Evolutionary conservation across 768 basidiomycete genomes (phyloP).

Genomic region (Macrolepiota albuminosa): DNA sequence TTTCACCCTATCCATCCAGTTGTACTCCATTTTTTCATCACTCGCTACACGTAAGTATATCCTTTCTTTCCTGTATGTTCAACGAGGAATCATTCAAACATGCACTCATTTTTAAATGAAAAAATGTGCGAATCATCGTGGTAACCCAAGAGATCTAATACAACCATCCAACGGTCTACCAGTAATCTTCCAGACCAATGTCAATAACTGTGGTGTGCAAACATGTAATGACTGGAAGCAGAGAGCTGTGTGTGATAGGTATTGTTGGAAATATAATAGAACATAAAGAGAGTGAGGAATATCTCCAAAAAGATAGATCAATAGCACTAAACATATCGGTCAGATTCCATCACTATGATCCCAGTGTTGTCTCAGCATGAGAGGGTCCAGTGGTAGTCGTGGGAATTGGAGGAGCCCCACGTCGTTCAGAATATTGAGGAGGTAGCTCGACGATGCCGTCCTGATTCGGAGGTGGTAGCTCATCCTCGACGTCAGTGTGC

Average conservation of each 20-base stretch:
- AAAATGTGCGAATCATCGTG: background rate
- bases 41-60: background rate
- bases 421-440: conserved; percentile 61
- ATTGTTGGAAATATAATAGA: conserved; percentile 3
- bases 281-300: conserved; percentile 4
- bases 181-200: conserved; percentile 7
- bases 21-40: conserved; percentile 2
- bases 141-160: conserved; percentile 7
- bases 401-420: conserved; percentile 17
- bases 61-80: background rate
- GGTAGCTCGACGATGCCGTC: conserved; percentile 69
- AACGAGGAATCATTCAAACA: background rate
- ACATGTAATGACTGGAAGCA: conserved; percentile 4
- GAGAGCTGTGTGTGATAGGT: conserved; percentile 4
- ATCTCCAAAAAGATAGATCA: conserved; percentile 1
- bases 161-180: conserved; percentile 7
- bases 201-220: background rate
- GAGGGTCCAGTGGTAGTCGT: conserved; percentile 3
- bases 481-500: conserved; percentile 68
- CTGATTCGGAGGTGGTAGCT: conserved; percentile 32
- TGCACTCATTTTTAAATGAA: background rate
- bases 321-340: background rate
- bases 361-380: background rate
- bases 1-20: conserved; percentile 1
- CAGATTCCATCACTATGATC: background rate